A percentile compares a stretch with the other conserved stretches of the same genome.
phyloP scores from a whole-genome alignment of 257 asterid species.

The Solanum tarapatanum region DNA sequence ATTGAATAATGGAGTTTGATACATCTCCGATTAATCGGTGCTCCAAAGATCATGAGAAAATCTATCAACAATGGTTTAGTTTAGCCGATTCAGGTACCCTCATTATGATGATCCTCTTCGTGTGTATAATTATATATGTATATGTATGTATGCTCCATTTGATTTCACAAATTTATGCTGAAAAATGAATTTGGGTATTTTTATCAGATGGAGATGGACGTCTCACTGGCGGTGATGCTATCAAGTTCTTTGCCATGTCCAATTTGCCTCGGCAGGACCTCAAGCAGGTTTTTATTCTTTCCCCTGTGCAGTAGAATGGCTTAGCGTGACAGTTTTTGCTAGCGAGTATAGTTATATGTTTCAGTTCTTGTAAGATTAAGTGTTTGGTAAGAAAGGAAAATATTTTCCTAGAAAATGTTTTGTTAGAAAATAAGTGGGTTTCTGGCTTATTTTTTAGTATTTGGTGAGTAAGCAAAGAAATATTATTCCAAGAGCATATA shows the following conservation, averaged over 20 bases:
- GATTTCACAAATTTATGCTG: background rate
- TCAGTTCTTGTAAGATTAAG: background rate
- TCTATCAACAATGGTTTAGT: constrained; percentile 72
- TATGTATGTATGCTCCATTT: background rate
- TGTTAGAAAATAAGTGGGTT: background rate
- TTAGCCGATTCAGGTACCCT: constrained; percentile 71
- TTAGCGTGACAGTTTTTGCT: background rate
- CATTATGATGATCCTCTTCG: background rate
- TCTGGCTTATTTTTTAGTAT: background rate
- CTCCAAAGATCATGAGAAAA: constrained; percentile 69
- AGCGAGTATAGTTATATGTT: background rate
- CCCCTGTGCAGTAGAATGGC: background rate
- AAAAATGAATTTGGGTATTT: background rate
- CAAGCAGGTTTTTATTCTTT: constrained; percentile 42
- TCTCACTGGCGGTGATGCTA: constrained; percentile 76
- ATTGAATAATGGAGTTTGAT: constrained; percentile 61
- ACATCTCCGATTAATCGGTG: constrained; percentile 72
- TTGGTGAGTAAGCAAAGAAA: background rate
- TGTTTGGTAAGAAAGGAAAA: background rate
- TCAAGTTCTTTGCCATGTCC: constrained; percentile 75
- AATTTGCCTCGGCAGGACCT: constrained; percentile 87
- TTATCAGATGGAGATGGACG: constrained; percentile 88
- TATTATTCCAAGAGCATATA: background rate
- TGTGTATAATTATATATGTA: background rate
- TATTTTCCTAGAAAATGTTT: background rate